Conservation (phyloP, 1,284 basidiomycete species). For the Rugosomyces carneus region DNA sequence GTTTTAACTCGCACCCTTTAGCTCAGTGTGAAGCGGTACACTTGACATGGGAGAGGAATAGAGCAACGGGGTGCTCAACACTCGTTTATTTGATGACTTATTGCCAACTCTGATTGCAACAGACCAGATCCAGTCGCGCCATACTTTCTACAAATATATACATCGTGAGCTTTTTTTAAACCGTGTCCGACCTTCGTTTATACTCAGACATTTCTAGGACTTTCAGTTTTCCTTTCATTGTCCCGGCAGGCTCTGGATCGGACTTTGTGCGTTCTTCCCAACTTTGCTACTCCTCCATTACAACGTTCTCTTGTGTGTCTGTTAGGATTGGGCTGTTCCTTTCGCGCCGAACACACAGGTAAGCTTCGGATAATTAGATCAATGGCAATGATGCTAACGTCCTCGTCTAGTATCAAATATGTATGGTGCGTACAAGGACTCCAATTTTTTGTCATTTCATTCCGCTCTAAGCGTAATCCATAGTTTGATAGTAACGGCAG, state of each 20-base stretch:
- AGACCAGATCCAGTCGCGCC: slow-evolving; percentile 52
- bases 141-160: slow-evolving; percentile 56
- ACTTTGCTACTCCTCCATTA: neutral
- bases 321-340: slow-evolving; percentile 56
- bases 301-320: slow-evolving; percentile 3
- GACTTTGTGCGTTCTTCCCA: slow-evolving; percentile 35
- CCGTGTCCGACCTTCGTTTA: neutral
- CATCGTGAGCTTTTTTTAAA: slow-evolving; percentile 38
- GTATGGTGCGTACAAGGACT: slow-evolving; percentile 45
- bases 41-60: slow-evolving; percentile 41
- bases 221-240: slow-evolving; percentile 46
- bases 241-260: slow-evolving; percentile 40
- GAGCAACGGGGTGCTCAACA: slow-evolving; percentile 38
- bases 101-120: neutral
- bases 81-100: neutral
- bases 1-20: slow-evolving; percentile 14
- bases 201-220: slow-evolving; percentile 25
- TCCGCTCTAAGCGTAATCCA: neutral
- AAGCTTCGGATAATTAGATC: slow-evolving; percentile 13
- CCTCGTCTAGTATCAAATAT: slow-evolving; percentile 49
- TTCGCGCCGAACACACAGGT: slow-evolving; percentile 51
- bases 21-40: slow-evolving; percentile 53
- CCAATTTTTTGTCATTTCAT: neutral
- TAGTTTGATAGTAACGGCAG: slow-evolving; percentile 38
- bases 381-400: neutral